Evolutionary conservation across 108 stramenopile genomes (phyloP).

Genomic region (Ochromonas danica): DNA sequence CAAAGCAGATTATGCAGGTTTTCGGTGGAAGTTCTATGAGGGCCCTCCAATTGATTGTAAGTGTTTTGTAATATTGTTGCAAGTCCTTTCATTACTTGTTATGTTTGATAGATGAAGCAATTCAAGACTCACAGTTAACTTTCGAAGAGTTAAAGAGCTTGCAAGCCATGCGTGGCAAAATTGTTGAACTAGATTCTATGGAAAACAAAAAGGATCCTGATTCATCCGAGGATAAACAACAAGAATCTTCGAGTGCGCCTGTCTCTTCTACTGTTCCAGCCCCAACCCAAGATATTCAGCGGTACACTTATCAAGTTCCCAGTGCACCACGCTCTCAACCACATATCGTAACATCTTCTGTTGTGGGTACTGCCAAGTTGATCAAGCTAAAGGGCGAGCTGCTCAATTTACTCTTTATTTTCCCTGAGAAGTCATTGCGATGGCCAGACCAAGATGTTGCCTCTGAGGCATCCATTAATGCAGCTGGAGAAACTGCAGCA

Average conservation of each 20-base stretch:
- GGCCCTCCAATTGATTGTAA: constrained; percentile 3
- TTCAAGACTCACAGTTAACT: not conserved
- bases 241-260: too few species aligned
- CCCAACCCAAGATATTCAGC: not conserved
- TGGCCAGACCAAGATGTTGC: constrained; percentile 4
- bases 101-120: not conserved
- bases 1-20: constrained; percentile 13
- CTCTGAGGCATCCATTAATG: not conserved
- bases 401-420: not conserved
- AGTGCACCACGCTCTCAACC: not conserved
- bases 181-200: not conserved
- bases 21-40: constrained; percentile 7
- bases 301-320: not conserved
- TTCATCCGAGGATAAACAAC: not conserved
- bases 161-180: not conserved
- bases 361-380: not conserved
- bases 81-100: not conserved
- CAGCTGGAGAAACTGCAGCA: not conserved
- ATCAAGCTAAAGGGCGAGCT: constrained; percentile 26
- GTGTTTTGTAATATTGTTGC: not conserved
- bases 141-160: not conserved
- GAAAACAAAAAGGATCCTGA: not conserved
- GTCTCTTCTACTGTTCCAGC: too few species aligned
- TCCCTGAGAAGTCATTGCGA: constrained; percentile 18
- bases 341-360: not conserved